Percentiles rank a stretch among this genome's conserved stretches.
Evolutionary conservation across 148 eudicot species (phyloP).

Genomic region (Camellia sinensis): DNA sequence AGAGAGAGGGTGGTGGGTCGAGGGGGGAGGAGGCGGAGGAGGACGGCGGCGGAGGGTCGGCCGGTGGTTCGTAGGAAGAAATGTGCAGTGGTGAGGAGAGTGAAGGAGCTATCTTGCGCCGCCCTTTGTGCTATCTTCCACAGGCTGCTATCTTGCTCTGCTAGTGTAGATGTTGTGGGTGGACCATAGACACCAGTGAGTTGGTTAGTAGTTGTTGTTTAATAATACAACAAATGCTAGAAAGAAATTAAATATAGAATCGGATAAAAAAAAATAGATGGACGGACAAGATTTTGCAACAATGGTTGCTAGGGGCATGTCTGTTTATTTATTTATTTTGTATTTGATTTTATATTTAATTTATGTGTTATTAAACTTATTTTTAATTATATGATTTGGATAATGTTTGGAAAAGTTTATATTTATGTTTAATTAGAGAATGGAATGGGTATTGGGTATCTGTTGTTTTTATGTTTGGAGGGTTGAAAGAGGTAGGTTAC

Average conservation of each 20-base stretch:
- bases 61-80: neutral
- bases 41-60: conserved; percentile 6
- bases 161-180: conserved; percentile 36
- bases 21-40: conserved; percentile 8
- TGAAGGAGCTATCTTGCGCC: conserved; percentile 25
- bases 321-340: no score
- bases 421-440: no score
- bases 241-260: no score
- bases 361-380: no score
- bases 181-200: neutral
- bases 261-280: no score
- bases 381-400: neutral
- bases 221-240: neutral
- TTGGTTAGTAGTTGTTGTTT: neutral
- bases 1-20: conserved; percentile 26
- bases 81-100: conserved; percentile 12
- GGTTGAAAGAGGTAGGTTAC: no score
- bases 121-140: conserved; percentile 26
- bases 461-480: no score
- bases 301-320: no score
- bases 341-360: no score
- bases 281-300: no score
- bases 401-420: no score
- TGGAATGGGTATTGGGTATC: no score
- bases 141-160: conserved; percentile 39